phyloP scores from a whole-genome alignment of 2,329 filamentous ascomycete genomes.

The Sphaceloma murrayae region DNA sequence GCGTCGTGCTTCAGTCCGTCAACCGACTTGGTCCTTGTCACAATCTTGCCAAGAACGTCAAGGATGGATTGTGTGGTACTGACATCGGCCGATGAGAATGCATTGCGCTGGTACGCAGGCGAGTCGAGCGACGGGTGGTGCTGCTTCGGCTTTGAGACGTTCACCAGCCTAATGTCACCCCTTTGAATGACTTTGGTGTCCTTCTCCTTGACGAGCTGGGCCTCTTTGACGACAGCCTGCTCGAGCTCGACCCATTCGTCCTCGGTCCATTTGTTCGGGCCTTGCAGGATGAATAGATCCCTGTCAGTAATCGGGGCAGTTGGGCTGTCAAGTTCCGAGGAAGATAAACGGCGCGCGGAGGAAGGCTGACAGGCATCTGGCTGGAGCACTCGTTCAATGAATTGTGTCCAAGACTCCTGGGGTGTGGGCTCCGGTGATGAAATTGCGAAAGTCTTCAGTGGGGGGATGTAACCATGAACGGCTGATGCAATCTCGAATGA shows the following conservation, averaged over 20 bases:
- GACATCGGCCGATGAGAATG: not conserved
- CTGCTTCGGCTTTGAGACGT: slow-evolving; percentile 1
- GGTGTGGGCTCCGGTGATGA: not conserved
- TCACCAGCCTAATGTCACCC: slow-evolving; percentile 2
- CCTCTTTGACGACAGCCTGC: not conserved
- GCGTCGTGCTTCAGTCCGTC: slow-evolving; percentile 17
- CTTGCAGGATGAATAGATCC: not conserved
- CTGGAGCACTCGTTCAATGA: slow-evolving; percentile 7
- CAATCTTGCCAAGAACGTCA: slow-evolving; percentile 6
- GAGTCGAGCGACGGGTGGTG: not conserved
- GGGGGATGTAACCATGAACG: slow-evolving; percentile 1
- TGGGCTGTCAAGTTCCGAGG: not conserved
- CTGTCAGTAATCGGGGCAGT: not conserved
- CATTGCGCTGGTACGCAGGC: not conserved
- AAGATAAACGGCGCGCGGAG: not conserved
- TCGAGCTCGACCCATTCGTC: slow-evolving; percentile 7
- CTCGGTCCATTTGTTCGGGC: not conserved
- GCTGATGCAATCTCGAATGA: not conserved
- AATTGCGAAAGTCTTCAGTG: slow-evolving; percentile 4
- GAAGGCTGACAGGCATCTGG: slow-evolving; percentile 2
- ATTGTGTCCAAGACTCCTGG: not conserved
- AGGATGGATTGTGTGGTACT: not conserved
- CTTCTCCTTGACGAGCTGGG: not conserved
- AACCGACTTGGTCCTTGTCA: slow-evolving; percentile 5
- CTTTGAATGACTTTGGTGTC: not conserved